Evolutionary conservation across 176 grass and related monocot genomes (phyloP), one percentile per base, ranked within the genome.

Genomic region (Bolboschoenus planiculmis): DNA sequence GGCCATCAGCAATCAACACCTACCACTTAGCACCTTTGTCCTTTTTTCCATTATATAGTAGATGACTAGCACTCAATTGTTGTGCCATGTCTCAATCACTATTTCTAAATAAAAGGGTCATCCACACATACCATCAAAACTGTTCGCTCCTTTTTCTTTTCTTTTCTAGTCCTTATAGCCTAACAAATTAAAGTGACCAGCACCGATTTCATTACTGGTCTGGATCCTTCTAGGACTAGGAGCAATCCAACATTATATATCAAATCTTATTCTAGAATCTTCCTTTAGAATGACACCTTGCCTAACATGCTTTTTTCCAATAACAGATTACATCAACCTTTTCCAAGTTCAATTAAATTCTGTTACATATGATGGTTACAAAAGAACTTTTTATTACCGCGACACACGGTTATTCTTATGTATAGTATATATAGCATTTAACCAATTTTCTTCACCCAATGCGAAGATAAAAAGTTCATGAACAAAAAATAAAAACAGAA

Each of bases 41-140:
- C 11, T 16, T 31, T 31, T 50, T 31, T 76, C 1, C 46, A 20
- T 77, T 81, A 42, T 20, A 60, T 44, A 40, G 33, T 39, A 40
- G 36, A 65, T 64, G 37, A 40, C 58, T 63, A 33, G 80, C 80
- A 63, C 60, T 82, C 37, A 59, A 13, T 64, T 82, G 80, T 13
- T 82, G 80, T 82, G 80, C 56, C 80, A 65, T 5, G 15, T 82
- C 80, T 3, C 37, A 46, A 64, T 82, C 80, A 63, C 56, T 40
- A 80, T 37, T 33, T 58, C 43, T 55, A 55, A 55, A 18, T 20
- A 35, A 16, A 39, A 60, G 18, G 78, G 18, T 59, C 78, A 54
- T 54, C 50, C 60, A 15, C 54, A 81, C 14, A 60, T 81, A 24
- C 55, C 56, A 61, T 55, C 18, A 42, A 82, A 43, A 27, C 34